Conservation (phyloP, 371 early-diverging fungal genomes). For the Rhizopus arrhizus region DNA sequence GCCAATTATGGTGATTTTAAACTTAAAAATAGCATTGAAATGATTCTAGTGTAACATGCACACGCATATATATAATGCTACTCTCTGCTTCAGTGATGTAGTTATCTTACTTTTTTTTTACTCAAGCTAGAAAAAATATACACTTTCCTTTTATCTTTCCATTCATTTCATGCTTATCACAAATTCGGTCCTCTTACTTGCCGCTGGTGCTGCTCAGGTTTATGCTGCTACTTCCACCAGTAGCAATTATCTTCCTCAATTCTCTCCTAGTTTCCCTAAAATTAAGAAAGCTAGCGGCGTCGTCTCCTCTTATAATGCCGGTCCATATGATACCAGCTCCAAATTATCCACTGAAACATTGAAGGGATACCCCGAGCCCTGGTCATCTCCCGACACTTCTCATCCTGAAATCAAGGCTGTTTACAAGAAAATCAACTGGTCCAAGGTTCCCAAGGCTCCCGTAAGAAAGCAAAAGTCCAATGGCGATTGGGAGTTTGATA, state of each 20-base stretch:
- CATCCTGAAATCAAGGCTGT: conserved; percentile 23
- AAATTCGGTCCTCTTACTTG: conserved; percentile 13
- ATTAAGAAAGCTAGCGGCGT: conserved; percentile 14
- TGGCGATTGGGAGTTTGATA: conserved; percentile 15
- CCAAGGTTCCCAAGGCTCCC: conserved; percentile 23
- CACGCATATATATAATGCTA: neutral
- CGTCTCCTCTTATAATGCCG: conserved; percentile 17
- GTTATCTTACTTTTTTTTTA: neutral
- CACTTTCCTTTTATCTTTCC: neutral
- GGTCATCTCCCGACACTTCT: conserved; percentile 18
- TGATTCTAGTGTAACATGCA: neutral
- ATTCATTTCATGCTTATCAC: conserved; percentile 20
- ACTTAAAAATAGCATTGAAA: neutral
- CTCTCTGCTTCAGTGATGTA: neutral
- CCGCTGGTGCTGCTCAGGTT: conserved; percentile 18
- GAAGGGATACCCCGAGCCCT: conserved; percentile 18
- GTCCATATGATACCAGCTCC: conserved; percentile 8
- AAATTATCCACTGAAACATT: conserved; percentile 12
- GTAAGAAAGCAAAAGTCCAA: conserved; percentile 17
- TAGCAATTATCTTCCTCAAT: conserved; percentile 14
- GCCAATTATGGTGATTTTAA: no score
- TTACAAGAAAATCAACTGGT: conserved; percentile 26
- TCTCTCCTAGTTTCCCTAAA: conserved; percentile 25
- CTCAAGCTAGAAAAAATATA: neutral
- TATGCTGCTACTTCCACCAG: conserved; percentile 18